These are phyloP conservation scores for Trichoderma semiorbis DNA, from an alignment of 2,329 filamentous ascomycete species.

Conservation along the genomic window DNA sequence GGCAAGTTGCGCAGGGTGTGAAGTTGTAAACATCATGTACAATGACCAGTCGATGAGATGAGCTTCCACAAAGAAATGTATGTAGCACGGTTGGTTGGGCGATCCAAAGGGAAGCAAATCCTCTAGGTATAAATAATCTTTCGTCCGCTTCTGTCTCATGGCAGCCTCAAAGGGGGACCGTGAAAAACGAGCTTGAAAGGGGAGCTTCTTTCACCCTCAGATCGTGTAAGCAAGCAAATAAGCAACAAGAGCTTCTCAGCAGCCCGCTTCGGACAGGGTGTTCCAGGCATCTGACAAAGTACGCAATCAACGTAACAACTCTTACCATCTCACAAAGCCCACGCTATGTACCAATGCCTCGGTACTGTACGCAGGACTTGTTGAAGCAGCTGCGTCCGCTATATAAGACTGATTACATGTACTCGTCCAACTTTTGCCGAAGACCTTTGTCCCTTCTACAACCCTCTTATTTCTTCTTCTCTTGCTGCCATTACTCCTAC, in stretches of 20 bases:
- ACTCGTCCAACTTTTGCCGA: not conserved
- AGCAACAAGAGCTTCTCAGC: not conserved
- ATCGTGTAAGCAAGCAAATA: not conserved
- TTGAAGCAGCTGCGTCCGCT: not conserved
- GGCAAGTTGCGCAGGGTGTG: not conserved
- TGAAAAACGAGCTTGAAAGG: not conserved
- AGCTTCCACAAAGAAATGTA: not conserved
- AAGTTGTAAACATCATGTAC: not conserved
- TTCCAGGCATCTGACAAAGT: not conserved
- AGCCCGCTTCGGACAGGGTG: not conserved
- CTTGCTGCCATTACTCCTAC: not conserved
- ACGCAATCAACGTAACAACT: not conserved
- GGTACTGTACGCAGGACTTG: not conserved
- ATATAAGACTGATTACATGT: not conserved
- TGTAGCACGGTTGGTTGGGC: not conserved
- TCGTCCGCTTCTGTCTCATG: not conserved
- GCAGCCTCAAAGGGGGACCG: not conserved
- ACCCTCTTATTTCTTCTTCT: not conserved
- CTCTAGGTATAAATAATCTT: not conserved
- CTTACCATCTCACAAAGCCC: not conserved
- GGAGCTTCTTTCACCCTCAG: not conserved
- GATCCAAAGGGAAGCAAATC: not conserved
- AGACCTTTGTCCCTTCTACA: not conserved
- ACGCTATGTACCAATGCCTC: not conserved
- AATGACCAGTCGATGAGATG: not conserved